phyloP scores from a whole-genome alignment of 1,284 basidiomycete genomes.

The Moesziomyces parantarcticus region DNA sequence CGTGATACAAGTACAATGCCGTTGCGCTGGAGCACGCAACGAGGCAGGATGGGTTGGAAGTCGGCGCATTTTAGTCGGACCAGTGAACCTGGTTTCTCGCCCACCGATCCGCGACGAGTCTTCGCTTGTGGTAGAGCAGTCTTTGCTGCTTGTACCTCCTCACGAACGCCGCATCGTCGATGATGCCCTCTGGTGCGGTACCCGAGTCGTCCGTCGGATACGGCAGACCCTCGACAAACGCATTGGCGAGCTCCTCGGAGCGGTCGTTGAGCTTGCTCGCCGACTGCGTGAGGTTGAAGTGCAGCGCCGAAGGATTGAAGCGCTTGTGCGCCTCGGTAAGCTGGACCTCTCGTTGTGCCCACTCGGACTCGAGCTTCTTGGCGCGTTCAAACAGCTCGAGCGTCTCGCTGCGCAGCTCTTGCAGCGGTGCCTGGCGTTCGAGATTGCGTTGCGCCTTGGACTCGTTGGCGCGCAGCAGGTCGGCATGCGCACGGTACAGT shows the following conservation, averaged over 20 bases:
- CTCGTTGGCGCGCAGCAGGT: constrained; percentile 48
- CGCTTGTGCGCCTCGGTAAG: constrained; percentile 56
- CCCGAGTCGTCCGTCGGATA: constrained; percentile 37
- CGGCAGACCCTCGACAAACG: constrained; percentile 59
- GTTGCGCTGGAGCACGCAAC: too few species aligned
- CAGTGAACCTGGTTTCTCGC: constrained; percentile 50
- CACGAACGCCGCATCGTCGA: constrained; percentile 50
- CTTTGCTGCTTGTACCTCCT: constrained; percentile 54
- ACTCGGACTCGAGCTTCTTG: constrained; percentile 43
- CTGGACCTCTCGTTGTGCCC: constrained; percentile 35
- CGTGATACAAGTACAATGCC: not conserved
- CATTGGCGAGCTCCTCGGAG: constrained; percentile 60
- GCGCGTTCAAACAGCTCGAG: constrained; percentile 53
- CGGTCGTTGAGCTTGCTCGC: constrained; percentile 53
- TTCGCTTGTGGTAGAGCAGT: constrained; percentile 47
- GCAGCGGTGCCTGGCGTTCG: constrained; percentile 50
- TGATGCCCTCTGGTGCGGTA: constrained; percentile 11
- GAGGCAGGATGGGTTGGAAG: too few species aligned
- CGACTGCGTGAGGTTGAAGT: constrained; percentile 47
- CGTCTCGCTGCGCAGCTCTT: constrained; percentile 56
- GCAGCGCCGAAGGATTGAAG: constrained; percentile 56
- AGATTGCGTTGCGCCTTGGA: constrained; percentile 51
- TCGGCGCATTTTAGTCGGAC: constrained; percentile 32
- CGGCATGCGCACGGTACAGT: constrained; percentile 40
- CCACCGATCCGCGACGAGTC: constrained; percentile 54